Evolutionary conservation across 306 rosid genomes (phyloP).

Genomic region (Erythrophleum fordii): DNA sequence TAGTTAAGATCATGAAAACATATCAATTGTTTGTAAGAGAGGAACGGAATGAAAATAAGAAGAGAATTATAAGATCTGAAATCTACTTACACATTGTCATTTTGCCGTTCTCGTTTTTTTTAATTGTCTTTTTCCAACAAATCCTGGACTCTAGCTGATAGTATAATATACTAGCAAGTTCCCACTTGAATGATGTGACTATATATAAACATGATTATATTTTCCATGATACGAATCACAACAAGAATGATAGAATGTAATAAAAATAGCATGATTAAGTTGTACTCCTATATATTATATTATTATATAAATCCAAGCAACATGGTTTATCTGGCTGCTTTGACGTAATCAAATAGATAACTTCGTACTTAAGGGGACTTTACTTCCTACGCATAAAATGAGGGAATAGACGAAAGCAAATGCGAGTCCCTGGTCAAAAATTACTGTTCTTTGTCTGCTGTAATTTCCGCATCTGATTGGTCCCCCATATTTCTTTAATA

Average conservation of each 20-base stretch:
- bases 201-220: neutral
- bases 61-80: neutral
- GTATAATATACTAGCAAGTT: neutral
- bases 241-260: constrained; percentile 2
- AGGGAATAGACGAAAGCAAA: constrained; percentile 20
- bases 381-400: constrained; percentile 10
- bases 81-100: neutral
- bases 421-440: constrained; percentile 14
- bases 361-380: neutral
- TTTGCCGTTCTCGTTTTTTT: neutral
- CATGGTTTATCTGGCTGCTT: neutral
- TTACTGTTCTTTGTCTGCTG: constrained; percentile 26
- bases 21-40: neutral
- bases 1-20: neutral
- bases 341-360: constrained; percentile 7
- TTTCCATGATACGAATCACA: neutral
- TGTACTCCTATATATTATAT: neutral
- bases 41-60: neutral
- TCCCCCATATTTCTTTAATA: constrained; percentile 4
- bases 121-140: constrained; percentile 3
- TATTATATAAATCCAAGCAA: neutral
- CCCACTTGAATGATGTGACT: neutral
- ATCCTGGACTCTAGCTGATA: neutral
- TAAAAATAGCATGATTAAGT: neutral
- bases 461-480: constrained; percentile 19